These are phyloP conservation scores for Staphylotrichum longicolle DNA, from an alignment of 495 filamentous ascomycete genomes.

Conservation along the genomic window DNA sequence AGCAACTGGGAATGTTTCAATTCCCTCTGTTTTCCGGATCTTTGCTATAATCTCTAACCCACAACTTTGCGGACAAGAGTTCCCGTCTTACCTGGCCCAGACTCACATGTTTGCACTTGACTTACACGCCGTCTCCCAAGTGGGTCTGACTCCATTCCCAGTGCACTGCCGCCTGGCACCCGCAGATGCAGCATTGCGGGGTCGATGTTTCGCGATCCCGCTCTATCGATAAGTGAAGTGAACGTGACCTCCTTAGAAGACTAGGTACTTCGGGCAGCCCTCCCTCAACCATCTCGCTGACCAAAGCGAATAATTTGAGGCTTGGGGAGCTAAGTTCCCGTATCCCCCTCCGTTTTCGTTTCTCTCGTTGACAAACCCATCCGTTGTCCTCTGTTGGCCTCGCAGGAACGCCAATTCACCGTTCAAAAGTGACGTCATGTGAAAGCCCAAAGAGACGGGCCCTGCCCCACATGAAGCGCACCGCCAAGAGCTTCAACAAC, in stretches of 20 bases:
- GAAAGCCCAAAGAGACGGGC: neutral
- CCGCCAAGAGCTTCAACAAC: neutral
- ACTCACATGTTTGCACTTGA: neutral
- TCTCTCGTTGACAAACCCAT: neutral
- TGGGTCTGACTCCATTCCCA: conserved; percentile 17
- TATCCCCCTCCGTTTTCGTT: neutral
- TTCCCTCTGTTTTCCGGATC: too few species aligned
- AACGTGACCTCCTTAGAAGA: too few species aligned
- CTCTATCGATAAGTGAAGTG: conserved; percentile 6
- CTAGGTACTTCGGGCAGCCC: too few species aligned
- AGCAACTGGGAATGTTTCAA: too few species aligned
- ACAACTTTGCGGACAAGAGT: neutral
- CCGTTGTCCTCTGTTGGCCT: neutral
- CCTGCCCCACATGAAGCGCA: neutral
- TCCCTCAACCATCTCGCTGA: too few species aligned
- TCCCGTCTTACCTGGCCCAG: neutral
- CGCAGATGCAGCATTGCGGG: conserved; percentile 14
- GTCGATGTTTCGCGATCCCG: neutral
- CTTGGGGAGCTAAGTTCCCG: neutral
- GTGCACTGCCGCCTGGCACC: neutral
- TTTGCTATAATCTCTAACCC: neutral
- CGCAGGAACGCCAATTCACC: too few species aligned
- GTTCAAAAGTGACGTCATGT: conserved; percentile 1
- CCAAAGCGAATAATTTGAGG: too few species aligned
- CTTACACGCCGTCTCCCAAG: conserved; percentile 10